Evolutionary conservation across 352 stramenopile species (phyloP).

Genomic region (Peronosclerospora sorghi): DNA sequence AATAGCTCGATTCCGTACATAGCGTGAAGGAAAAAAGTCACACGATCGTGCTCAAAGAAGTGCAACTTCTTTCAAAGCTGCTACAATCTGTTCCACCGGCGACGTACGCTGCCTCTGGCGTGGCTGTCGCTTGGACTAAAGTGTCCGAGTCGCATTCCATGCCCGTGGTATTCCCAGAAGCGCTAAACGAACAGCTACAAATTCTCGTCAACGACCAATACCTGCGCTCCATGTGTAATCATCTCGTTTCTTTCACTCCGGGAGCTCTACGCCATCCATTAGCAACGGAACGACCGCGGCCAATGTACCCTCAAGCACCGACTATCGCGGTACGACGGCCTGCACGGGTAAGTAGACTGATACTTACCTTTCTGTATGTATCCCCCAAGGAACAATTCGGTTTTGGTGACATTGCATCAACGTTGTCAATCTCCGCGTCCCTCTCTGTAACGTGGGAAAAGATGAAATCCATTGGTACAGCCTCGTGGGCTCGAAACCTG

Average conservation of each 20-base stretch:
- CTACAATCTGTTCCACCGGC: conserved; percentile 36
- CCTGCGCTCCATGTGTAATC: conserved; percentile 31
- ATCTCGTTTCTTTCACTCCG: conserved; percentile 33
- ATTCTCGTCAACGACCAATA: conserved; percentile 39
- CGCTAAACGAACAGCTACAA: conserved; percentile 39
- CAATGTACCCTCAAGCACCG: conserved; percentile 41
- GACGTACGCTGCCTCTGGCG: conserved; percentile 37
- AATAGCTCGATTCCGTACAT: conserved; percentile 2
- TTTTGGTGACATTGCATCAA: conserved; percentile 59
- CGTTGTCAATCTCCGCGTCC: conserved; percentile 31
- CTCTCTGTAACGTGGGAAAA: conserved; percentile 49
- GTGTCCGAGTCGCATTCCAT: conserved; percentile 55
- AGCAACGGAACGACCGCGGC: conserved; percentile 21
- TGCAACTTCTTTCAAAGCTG: conserved; percentile 32
- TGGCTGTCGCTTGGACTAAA: conserved; percentile 56
- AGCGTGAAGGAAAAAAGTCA: conserved; percentile 25
- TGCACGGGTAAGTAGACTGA: too few relatives aligned
- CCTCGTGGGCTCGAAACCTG: conserved; percentile 42
- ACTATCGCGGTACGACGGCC: conserved; percentile 28
- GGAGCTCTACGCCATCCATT: conserved; percentile 26
- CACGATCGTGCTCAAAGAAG: conserved; percentile 20
- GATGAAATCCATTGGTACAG: conserved; percentile 39
- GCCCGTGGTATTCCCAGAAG: conserved; percentile 45
- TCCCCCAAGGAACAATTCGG: conserved; percentile 54
- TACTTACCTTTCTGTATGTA: background rate